These are phyloP conservation scores for Smallanthus sonchifolius DNA, from an alignment of 129 eudicot genomes.

Conservation along the genomic window DNA sequence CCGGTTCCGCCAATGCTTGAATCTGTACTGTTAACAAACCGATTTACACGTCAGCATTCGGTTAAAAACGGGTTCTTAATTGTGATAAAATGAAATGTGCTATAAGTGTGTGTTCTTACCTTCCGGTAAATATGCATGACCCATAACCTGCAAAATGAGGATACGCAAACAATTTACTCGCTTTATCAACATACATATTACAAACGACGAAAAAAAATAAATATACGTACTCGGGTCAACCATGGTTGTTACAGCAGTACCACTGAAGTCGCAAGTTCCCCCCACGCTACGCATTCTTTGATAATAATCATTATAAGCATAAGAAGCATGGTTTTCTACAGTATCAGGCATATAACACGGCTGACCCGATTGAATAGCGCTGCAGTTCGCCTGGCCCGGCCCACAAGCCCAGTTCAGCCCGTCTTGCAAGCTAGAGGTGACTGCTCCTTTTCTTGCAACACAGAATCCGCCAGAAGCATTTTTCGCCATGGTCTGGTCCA, in stretches of 20 bases:
- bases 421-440: constrained; percentile 39
- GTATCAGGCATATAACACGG: constrained; percentile 74
- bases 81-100: not conserved
- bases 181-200: not conserved
- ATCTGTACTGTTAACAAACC: constrained; percentile 51
- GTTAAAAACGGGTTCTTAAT: not conserved
- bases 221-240: constrained; percentile 71
- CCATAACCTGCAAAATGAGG: constrained; percentile 55
- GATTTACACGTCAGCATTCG: constrained; percentile 16
- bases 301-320: constrained; percentile 83
- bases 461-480: constrained; percentile 53
- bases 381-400: constrained; percentile 69
- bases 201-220: not conserved
- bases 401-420: constrained; percentile 93
- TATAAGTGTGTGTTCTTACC: constrained; percentile 39
- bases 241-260: constrained; percentile 55
- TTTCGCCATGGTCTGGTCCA: constrained; percentile 28
- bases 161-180: not conserved
- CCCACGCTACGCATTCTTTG: constrained; percentile 70
- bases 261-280: constrained; percentile 83
- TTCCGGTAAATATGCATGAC: constrained; percentile 76
- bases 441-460: constrained; percentile 59
- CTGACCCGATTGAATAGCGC: constrained; percentile 69
- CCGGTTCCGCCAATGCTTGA: constrained; percentile 37
- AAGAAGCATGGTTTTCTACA: constrained; percentile 74